A percentile compares a stretch with the other conserved stretches of the same genome.
Evolutionary conservation across 2,329 filamentous ascomycete genomes (phyloP).

Genomic region (Pyrenophora teres): DNA sequence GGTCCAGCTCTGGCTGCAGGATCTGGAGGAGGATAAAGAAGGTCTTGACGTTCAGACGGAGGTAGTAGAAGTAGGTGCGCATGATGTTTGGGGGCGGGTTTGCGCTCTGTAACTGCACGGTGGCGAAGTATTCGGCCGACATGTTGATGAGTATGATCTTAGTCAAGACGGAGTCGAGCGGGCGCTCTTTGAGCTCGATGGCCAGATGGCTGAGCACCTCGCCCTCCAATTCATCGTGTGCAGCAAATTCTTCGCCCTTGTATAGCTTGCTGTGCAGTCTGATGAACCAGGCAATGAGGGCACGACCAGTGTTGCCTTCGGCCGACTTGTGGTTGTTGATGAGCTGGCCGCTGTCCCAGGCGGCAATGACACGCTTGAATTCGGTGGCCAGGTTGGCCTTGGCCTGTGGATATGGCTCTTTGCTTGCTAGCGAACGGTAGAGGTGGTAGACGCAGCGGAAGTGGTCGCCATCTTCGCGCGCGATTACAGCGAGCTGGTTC

Average conservation of each 20-base stretch:
- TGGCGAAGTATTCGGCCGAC: constrained; percentile 76
- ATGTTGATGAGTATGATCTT: constrained; percentile 88
- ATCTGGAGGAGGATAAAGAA: constrained; percentile 73
- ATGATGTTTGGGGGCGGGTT: constrained; percentile 43
- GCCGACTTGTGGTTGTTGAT: constrained; percentile 48
- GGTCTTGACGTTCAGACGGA: constrained; percentile 78
- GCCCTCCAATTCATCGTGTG: constrained; percentile 80
- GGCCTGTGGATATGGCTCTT: constrained; percentile 75
- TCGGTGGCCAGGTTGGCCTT: constrained; percentile 77
- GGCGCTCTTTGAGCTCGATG: constrained; percentile 71
- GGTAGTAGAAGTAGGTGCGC: constrained; percentile 62
- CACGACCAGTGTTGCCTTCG: constrained; percentile 61
- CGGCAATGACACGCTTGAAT: constrained; percentile 68
- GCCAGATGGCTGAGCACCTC: constrained; percentile 81
- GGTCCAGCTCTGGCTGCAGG: constrained; percentile 71
- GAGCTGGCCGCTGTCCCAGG: constrained; percentile 62
- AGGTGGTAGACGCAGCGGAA: constrained; percentile 87
- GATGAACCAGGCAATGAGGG: constrained; percentile 80
- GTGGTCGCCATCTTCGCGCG: constrained; percentile 76
- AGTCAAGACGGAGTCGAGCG: constrained; percentile 67
- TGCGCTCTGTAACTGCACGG: constrained; percentile 60
- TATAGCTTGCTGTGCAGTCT: constrained; percentile 85
- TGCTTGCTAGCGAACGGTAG: constrained; percentile 78
- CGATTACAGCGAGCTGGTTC: constrained; percentile 89
- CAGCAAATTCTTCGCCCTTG: constrained; percentile 73